Evolutionary conservation across 345 rosid species (phyloP).

Genomic region (Eutrema japonicum): DNA sequence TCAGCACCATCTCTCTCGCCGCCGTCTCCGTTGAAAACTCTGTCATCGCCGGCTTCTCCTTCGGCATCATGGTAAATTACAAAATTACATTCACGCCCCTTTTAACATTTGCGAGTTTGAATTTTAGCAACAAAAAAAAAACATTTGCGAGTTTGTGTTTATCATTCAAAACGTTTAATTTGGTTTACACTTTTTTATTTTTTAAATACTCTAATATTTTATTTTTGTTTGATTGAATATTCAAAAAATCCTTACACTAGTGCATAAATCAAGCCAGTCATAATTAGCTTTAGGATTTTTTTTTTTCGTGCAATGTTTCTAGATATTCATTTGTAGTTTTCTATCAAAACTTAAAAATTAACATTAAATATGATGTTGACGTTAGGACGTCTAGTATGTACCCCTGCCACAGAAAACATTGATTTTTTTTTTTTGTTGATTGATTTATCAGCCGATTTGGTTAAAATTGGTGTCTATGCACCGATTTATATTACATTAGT

Average conservation of each 20-base stretch:
- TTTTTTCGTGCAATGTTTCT: neutral
- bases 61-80: slow-evolving; percentile 69
- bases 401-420: neutral
- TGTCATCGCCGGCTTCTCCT: slow-evolving; percentile 94
- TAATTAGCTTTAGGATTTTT: neutral
- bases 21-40: slow-evolving; percentile 89
- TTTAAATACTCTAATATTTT: neutral
- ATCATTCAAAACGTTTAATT: neutral
- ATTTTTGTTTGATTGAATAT: neutral
- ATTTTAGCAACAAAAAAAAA: too few species aligned
- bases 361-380: neutral
- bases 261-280: neutral
- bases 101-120: slow-evolving; percentile 1
- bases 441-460: neutral
- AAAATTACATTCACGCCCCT: neutral
- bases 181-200: neutral
- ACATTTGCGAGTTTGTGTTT: slow-evolving; percentile 7
- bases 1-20: slow-evolving; percentile 73
- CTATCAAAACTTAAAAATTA: neutral
- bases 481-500: neutral
- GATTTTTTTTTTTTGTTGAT: neutral
- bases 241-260: neutral
- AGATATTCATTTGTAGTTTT: neutral
- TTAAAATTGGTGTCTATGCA: neutral
- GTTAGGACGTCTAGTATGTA: neutral